Evolutionary conservation across 2,329 filamentous ascomycete genomes (phyloP), one percentile per base, ranked within the genome.

Genomic region (Aureobasidium sp.): DNA sequence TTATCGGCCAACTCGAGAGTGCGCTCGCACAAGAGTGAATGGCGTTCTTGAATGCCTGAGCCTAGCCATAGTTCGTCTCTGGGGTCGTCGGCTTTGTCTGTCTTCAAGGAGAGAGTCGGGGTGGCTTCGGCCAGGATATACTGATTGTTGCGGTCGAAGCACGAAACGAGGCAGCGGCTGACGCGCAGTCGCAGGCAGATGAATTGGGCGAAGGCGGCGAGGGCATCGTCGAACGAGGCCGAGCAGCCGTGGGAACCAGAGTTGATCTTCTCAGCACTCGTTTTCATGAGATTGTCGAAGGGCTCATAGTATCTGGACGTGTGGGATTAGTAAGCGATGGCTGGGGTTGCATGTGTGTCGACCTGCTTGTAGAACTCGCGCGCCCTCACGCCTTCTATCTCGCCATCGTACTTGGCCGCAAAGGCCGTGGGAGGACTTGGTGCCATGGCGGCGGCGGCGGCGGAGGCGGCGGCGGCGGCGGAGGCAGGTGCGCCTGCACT

Each of bases 61-160:
- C 64, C 76, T 36, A 68, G 74, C 75, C 75, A 69, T 62, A 73
- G 59, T 58, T 72, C 62, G 71, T 74, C 64, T 61, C 70, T 55
- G 62, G 69, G 52, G 2, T 71, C 64, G 6, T 77, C 73, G 48
- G 69, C 70, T 3, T 69, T 64, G 31, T 67, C 66, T 31, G 78
- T 67, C 37, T 72, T 71, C 7, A 80, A 67, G 57, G 71, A 71
- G 14, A 76, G 67, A 0, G 74, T 75, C 61, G 72, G 74, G 2
- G 79, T 80, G 15, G 78, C 76, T 66, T 83, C 81, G 20, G 79
- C 79, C 17, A 83, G 68, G 29, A 82, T 77, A 63, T 79, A 82
- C 64, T 82, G 79, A n/a, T 70, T 73, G 8, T 78, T 73, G 29
- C 75, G 73, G 65, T 81, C 80, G 61, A 82, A 78, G 12, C 82